Percentiles rank a stretch among this genome's conserved stretches.
phyloP scores from a whole-genome alignment of 768 basidiomycete species.

The Ramaria sp. region DNA sequence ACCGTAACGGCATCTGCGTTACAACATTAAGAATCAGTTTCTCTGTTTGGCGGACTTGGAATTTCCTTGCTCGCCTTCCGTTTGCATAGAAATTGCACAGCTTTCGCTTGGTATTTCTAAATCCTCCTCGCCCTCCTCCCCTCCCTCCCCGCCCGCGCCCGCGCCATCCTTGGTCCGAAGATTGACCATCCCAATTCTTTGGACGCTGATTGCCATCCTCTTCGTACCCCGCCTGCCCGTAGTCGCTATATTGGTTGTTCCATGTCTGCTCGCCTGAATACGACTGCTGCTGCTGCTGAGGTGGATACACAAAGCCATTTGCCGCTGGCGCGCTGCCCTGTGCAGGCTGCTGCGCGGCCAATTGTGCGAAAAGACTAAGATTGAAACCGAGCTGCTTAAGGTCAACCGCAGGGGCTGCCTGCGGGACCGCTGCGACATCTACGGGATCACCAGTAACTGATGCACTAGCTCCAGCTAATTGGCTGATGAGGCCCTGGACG shows the following conservation, averaged over 20 bases:
- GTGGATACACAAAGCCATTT: slow-evolving; percentile 4
- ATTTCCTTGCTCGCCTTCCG: slow-evolving; percentile 75
- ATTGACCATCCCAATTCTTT: slow-evolving; percentile 3
- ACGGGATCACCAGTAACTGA: slow-evolving; percentile 22
- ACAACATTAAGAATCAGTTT: slow-evolving; percentile 33
- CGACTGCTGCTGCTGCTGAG: background rate
- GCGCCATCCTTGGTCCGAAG: slow-evolving; percentile 16
- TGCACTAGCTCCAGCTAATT: slow-evolving; percentile 30
- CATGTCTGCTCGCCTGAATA: slow-evolving; percentile 28
- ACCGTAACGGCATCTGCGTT: slow-evolving; percentile 78
- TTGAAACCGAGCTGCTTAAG: slow-evolving; percentile 33
- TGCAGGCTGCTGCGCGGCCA: slow-evolving; percentile 33
- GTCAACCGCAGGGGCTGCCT: slow-evolving; percentile 18
- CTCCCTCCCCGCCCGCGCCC: slow-evolving; percentile 34
- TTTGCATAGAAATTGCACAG: slow-evolving; percentile 84
- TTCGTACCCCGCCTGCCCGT: slow-evolving; percentile 23
- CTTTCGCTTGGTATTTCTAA: slow-evolving; percentile 78
- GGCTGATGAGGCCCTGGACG: slow-evolving; percentile 8
- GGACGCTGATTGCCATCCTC: slow-evolving; percentile 21
- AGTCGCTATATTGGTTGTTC: slow-evolving; percentile 33
- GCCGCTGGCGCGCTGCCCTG: slow-evolving; percentile 57
- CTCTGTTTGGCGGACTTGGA: slow-evolving; percentile 22
- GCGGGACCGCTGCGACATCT: slow-evolving; percentile 29
- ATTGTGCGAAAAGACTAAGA: slow-evolving; percentile 29
- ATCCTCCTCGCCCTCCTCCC: slow-evolving; percentile 45